Evolutionary conservation across 768 basidiomycete genomes (phyloP), one percentile per base, ranked within the genome.

Genomic region (Austroboletus eburneus): DNA sequence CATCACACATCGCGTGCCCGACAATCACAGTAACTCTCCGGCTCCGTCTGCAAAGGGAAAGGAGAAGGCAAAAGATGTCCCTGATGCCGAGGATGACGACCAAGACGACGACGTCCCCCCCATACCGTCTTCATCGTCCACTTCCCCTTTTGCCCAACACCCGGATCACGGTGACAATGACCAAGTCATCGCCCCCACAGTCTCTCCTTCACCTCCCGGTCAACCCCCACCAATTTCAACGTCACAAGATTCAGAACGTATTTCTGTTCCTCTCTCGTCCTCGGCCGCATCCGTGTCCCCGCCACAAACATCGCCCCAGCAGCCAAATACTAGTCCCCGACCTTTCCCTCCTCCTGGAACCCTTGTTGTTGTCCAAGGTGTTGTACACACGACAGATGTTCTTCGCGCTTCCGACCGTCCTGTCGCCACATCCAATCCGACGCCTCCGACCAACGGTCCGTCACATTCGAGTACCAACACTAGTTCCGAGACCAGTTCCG

Each of bases 291-390:
- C 45, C 14, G 48, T 51, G 35, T 43, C 53, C 32, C 56, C 52
- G 39, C 37, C 63, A 38, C 55, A 64, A 20, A 49, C 59, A 41
- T 46, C 57, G 29, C 41, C 61, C 25, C 57, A 63, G 23, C 57
- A 54, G 12, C 34, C 46, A 18, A 66, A 41, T 32, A 39, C 21
- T 38, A 45, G 17, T 33, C 54, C 50, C n/a, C 68, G 77, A 18
- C 74, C 75, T 45, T 86, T 86, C 59, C 84, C 85, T 29, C 81
- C 85, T 0, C 81, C 85, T 0, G 85, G 87, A 13, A 87, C 87
- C 3, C 74, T 90, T 3, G 87, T 90, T 21, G 85, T 90, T 29
- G 87, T 90, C 0, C 87, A 90, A 64, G 87, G 87, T 40, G 85
- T 88, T 33, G 86, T 88, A 1, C 85, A 88, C 51, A 87, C 86